Base-by-base conservation (phyloP, 2,329 filamentous ascomycete species). In the Huntiella abstrusa region DNA sequence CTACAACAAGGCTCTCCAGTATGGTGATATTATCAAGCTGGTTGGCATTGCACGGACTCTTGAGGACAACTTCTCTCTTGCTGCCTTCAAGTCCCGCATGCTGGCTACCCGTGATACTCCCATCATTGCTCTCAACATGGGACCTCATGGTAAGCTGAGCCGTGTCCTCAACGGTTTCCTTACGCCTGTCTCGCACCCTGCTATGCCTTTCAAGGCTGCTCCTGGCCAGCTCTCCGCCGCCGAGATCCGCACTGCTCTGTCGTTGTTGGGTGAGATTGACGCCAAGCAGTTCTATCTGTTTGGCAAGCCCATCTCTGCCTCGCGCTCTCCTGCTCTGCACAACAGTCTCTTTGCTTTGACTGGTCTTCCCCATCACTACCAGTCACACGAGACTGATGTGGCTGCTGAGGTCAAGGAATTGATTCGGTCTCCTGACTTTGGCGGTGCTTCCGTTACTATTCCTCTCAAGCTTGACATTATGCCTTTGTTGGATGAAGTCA, bases 41-140 rank as follows among this genome's bases (percentile, higher is more conserved):
- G 80, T 96, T 5, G 91, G 91, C 36, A 69, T 81, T 47, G 88
- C 88, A 1, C 74, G 70, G 47, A 71, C 62, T 15, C 67, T 88
- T 40, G 76, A 86, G 50, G 87, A 96, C 62, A 98, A 98, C 60
- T 91, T 83, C 57, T 76, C 81, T 36, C 71, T 96, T 28, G 75
- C 77, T 36, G 74, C 73, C 42, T 98, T 98, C 72, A 87, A 83
- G 64, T 64, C 70, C 16, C 80, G 74, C 65, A 86, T 87, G 62
- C 67, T 75, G 34, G 66, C 70, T 17, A 73, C 82, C 1, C 81
- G 92, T 57, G 70, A 80, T 45, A 76, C 77, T n/a, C 88, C 87
- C 1, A 65, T 98, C 47, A 95, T 98, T 54, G 85, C 83, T 1
- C 81, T 98, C 58, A 98, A 98, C 62, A 96, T 98, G 88, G 87